Base-by-base conservation (phyloP, 176 grass and related monocot genomes). In the Alopecurus myosuroides region DNA sequence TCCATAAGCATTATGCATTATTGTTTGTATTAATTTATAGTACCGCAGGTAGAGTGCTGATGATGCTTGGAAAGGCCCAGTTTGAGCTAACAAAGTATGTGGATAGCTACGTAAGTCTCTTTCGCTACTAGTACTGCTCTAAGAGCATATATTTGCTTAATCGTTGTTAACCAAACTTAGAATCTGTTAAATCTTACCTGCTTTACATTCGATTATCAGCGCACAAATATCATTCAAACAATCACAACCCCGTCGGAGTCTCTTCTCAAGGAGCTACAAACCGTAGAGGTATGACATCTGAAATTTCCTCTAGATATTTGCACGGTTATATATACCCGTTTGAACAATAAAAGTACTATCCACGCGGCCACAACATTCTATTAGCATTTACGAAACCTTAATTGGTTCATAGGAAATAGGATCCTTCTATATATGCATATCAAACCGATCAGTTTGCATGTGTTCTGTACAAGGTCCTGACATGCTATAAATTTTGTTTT, bases 201-300 rank as follows among this genome's bases (percentile, higher is more conserved):
- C 11, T 89, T 26, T 88, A 45, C 51, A 76, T 56, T 63, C 82
- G 63, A 14, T 74, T 76, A 82, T 85, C 88, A 98, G 96, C 89
- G 96, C 42, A 77, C 79, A 44, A 88, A 95, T 85, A 88, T 95
- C 71, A 82, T 95, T 55, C 87, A 98, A 55, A 98, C 91, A 80
- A 98, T 98, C 62, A 92, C 89, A 49, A 95, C 82, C 62, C 93
- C 96, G 22, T 98, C 93, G 2, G 96, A 93, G 71, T 95, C 96
- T 88, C 96, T 98, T 92, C 96, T 98, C 77, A 98, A 93, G 87
- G 96, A 98, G 75, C 89, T 98, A 76, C 91, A 98, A 69, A 98
- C 72, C 64, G 91, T 98, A 56, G 96, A 98, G 96, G 95, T 98
- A 76, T 78, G 72, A 41, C 70, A 60, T 68, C n/a, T 52, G 6